Base-by-base conservation (phyloP, 305 asterid species). In the Fraxinus albicans region DNA sequence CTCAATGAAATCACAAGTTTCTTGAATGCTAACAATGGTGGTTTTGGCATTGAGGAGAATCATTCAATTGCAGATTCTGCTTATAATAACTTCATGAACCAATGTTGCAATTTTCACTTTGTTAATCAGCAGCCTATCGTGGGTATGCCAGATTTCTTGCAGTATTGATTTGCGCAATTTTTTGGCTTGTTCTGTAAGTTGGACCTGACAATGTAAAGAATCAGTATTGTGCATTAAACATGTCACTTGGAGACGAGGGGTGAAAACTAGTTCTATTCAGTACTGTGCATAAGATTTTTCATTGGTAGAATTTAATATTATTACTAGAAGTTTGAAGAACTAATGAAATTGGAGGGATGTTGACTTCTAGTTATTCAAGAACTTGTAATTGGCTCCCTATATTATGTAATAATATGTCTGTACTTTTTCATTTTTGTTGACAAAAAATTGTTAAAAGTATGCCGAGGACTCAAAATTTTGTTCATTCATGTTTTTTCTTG, bases 1-100 rank as follows among this genome's bases (percentile, higher is more conserved):
- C 84, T 96, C 60, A 84, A 86, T 73, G 98, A 93, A 70, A 94
- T 96, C 21, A 80, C 85, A n/a, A 73, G 76, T 65, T 87, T 86
- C 80, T 12, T 91, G 83, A 80, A 77, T 27, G 82, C 8, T 3
- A 73, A 50, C 6, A 80, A 15, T 13, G 83, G 78, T 7, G 69
- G 75, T 69, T 69, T 69, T 69, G 75, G 75, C 21, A 69, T 4
- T 31, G 40, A 6, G 47, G 34, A 65, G 72, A 55, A 73, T 84
- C 33, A 80, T 80, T 44, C 77, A 27, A 69, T 34, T 6, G 79
- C 38, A 23, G 90, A 81, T 53, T 80, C 84, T 65, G 83, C 70
- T 13, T 69, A 31, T 69, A 92, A 83, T 78, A 87, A 82, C 34
- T 25, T 84, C 25, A 35, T 83, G 42, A 87, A 81, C 80, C 88